Evolutionary conservation across 2,329 filamentous ascomycete species (phyloP), one percentile per base, ranked within the genome.

Genomic region (Thelonectria blattea): DNA sequence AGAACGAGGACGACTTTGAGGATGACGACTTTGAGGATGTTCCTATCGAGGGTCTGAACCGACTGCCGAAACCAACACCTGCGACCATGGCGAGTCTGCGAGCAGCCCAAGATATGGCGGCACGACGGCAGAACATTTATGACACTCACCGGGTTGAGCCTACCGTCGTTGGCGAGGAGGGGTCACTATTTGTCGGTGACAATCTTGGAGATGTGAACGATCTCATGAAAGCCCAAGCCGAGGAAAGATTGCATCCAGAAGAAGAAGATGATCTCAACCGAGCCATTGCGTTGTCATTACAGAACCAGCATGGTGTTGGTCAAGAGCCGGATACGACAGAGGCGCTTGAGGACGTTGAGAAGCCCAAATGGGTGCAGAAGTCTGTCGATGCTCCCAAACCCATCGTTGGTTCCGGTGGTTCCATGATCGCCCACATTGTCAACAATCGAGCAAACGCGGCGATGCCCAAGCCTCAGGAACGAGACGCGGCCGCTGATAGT

Each of bases 1-100:
- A 85, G 4, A 86, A 88, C 1, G 84, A 85, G 2, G 85, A 85
- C 9, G 86, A 87, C 52, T 90, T 91, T 5, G 89, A 91, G 2
- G 90, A 91, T 0, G 90, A 89, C 5, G 91, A 92, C 10, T 97
- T 97, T 69, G 93, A 97, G 73, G 93, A 97, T 75, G 90, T 97
- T 4, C 93, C 93, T 0, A 93, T 97, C 49, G 91, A 95, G 73
- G 93, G 93, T 0, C 72, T 97, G 12, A 97, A 97, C 69, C 84
- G 93, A 52, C 77, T 97, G 15, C 92, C 93, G 0, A 94, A 89
- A 49, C 60, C 68, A 49, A 59, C 67, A 9, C 58, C 59, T n/a
- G 63, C 62, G n/a, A 58, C 59, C n/a, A 20, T 59, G 12, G 64
- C 62, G n/a, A 71, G 67, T 43, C 47, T 66, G 22, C 65, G 73